phyloP scores from a whole-genome alignment of 441 rosid species.

The Francoa sonchifolia region DNA sequence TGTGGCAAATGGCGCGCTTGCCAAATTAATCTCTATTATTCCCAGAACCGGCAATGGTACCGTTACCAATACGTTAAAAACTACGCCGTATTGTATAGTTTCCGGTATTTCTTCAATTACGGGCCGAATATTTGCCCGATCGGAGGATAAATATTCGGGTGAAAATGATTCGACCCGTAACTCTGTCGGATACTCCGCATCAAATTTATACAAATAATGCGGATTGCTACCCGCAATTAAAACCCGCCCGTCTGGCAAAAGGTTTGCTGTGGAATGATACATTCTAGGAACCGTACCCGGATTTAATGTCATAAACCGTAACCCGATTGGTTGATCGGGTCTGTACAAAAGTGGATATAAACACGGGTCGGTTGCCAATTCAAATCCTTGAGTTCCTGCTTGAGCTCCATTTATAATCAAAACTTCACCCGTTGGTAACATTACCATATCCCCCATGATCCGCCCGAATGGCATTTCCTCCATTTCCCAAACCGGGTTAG shows the following conservation, averaged over 20 bases:
- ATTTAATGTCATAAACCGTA: constrained; percentile 53
- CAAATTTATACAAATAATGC: constrained; percentile 42
- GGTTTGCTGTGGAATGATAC: constrained; percentile 65
- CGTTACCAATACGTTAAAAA: constrained; percentile 33
- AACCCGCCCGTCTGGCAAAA: constrained; percentile 51
- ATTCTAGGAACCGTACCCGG: constrained; percentile 49
- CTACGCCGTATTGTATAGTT: constrained; percentile 47
- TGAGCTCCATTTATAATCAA: constrained; percentile 60
- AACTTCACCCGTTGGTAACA: constrained; percentile 44
- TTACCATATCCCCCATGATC: constrained; percentile 65
- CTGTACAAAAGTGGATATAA: constrained; percentile 45
- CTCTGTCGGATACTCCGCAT: constrained; percentile 41
- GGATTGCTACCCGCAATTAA: constrained; percentile 65
- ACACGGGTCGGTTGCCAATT: constrained; percentile 51
- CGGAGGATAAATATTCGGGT: constrained; percentile 49
- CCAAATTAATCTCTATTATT: constrained; percentile 42
- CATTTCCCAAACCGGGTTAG: constrained; percentile 41
- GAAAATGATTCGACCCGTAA: constrained; percentile 53
- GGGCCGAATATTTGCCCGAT: constrained; percentile 50
- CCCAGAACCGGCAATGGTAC: constrained; percentile 63
- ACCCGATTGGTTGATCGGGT: constrained; percentile 43
- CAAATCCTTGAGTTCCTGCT: constrained; percentile 56
- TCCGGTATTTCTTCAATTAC: constrained; percentile 34
- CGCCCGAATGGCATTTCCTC: constrained; percentile 60
- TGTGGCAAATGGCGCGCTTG: constrained; percentile 49